Evolutionary conservation across 2,329 filamentous ascomycete species (phyloP).

Genomic region (Curvularia lunata): DNA sequence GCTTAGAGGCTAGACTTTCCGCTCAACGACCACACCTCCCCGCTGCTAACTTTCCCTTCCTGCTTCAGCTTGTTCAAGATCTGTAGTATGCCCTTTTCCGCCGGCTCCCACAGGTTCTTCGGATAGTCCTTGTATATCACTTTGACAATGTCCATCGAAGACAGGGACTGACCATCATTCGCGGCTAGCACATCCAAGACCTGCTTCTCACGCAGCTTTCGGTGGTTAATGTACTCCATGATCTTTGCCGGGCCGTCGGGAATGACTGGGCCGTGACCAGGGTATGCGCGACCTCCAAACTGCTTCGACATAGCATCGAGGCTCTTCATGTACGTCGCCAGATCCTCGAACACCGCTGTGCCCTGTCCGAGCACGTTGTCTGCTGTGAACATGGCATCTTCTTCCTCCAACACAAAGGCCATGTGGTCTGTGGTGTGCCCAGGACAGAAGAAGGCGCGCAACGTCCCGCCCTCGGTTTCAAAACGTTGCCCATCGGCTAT

Average conservation of each 20-base stretch:
- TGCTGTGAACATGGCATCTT: constrained; percentile 84
- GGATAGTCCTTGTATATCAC: constrained; percentile 83
- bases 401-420: constrained; percentile 75
- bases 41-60: constrained; percentile 69
- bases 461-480: constrained; percentile 65
- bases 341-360: constrained; percentile 82
- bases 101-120: constrained; percentile 75
- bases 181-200: constrained; percentile 47
- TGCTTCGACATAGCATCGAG: constrained; percentile 71
- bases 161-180: constrained; percentile 59
- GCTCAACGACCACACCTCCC: constrained; percentile 45
- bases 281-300: constrained; percentile 76
- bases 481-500: constrained; percentile 66
- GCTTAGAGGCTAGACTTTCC: constrained; percentile 42
- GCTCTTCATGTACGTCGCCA: constrained; percentile 71
- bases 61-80: constrained; percentile 78
- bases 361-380: constrained; percentile 90
- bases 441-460: constrained; percentile 71
- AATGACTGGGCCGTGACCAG: constrained; percentile 83
- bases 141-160: constrained; percentile 82
- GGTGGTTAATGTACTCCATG: constrained; percentile 81
- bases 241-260: constrained; percentile 75
- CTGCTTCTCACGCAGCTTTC: constrained; percentile 72
- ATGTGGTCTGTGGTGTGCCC: constrained; percentile 87
- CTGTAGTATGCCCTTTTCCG: constrained; percentile 76